Evolutionary conservation across 768 basidiomycete species (phyloP).

Genomic region (Suillus sp.): DNA sequence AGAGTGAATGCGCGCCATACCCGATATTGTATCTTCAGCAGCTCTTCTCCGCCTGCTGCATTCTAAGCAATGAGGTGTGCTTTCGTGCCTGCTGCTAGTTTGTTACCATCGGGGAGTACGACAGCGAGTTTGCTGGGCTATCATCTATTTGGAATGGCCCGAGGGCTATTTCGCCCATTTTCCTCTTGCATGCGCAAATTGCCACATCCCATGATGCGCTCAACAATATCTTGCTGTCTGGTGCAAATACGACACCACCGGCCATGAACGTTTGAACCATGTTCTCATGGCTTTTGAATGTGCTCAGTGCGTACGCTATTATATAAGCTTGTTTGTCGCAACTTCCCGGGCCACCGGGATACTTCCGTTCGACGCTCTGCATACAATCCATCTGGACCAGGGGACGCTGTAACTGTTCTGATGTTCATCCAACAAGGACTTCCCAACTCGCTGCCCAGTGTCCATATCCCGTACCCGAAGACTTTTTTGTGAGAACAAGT

Average conservation of each 20-base stretch:
- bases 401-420: no score
- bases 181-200: neutral
- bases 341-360: neutral
- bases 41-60: no score
- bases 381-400: no score
- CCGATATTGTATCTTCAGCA: no score
- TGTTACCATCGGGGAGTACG: neutral
- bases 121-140: neutral
- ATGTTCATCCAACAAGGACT: no score
- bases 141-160: no score
- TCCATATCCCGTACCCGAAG: no score
- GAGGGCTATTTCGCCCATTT: neutral
- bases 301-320: neutral
- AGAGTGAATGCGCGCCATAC: no score
- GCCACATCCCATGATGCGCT: neutral
- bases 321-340: neutral
- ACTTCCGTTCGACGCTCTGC: neutral
- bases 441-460: no score
- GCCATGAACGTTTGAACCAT: neutral
- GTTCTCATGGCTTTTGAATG: neutral
- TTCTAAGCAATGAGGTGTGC: no score
- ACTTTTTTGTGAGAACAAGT: no score
- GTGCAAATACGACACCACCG: neutral
- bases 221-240: neutral
- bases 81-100: no score